These are phyloP conservation scores for Talaromyces nanjingensis DNA, from an alignment of 495 filamentous ascomycete species.

Conservation along the genomic window DNA sequence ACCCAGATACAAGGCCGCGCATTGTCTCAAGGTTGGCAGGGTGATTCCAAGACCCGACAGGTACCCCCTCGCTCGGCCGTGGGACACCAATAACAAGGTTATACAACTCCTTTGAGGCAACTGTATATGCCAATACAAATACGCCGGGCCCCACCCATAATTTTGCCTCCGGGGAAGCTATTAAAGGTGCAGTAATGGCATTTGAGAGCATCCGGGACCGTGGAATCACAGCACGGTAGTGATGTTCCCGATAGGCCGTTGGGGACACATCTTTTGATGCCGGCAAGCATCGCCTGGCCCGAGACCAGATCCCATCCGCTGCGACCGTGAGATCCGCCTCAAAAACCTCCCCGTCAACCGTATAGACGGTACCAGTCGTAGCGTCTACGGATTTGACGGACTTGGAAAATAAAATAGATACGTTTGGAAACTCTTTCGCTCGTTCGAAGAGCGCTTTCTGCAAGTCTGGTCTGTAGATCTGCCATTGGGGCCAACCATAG, in stretches of 20 bases:
- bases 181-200: conserved; percentile 13
- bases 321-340: conserved; percentile 13
- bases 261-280: conserved; percentile 13
- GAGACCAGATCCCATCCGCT: conserved; percentile 14
- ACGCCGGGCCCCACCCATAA: conserved; percentile 9
- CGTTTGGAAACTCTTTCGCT: conserved; percentile 10
- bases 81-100: conserved; percentile 13
- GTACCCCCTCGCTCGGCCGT: conserved; percentile 11
- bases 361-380: conserved; percentile 11
- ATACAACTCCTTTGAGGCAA: conserved; percentile 11
- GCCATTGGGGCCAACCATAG: conserved; percentile 13
- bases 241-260: conserved; percentile 13
- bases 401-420: conserved; percentile 10
- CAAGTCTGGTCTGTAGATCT: conserved; percentile 14
- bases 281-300: conserved; percentile 12
- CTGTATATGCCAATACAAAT: conserved; percentile 12
- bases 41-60: conserved; percentile 13
- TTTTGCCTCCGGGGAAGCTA: conserved; percentile 11
- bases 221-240: conserved; percentile 13
- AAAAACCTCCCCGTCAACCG: conserved; percentile 8
- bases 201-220: conserved; percentile 13
- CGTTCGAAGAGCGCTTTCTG: conserved; percentile 13
- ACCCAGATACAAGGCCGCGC: conserved; percentile 13
- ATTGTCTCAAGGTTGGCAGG: conserved; percentile 12
- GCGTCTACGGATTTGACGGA: conserved; percentile 8